Base-by-base conservation (phyloP, 2,329 filamentous ascomycete species). In the Trichoderma sp. region DNA sequence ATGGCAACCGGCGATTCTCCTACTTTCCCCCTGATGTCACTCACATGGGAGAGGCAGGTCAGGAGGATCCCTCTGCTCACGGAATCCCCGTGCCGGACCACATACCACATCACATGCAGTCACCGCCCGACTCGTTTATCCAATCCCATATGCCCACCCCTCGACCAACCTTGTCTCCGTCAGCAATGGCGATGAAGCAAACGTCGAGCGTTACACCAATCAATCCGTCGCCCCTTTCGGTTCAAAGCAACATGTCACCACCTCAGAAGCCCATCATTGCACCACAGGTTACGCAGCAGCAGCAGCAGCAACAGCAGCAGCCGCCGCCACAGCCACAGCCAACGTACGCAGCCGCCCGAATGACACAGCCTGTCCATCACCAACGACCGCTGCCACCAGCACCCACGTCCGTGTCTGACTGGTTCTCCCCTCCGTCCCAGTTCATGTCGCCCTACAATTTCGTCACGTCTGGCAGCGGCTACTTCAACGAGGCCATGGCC, bases 1-100 rank as follows among this genome's bases (percentile, higher is more conserved):
- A 78, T 9, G 80, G 78, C 47, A 85, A 86, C 7, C 81, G 86
- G 24, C 79, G 86, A 7, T 86, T 87, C 67, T 88, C 86, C 17
- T 87, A 88, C 69, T 88, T 88, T 68, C 85, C 87, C 10, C 87
- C 87, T 1, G 86, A 88, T 21, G 77, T 78, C 12, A 72, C 71
- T 34, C 74, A 78, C 19, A 68, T 72, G 14, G 72, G 72, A 15
- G 77, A 79, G 34, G 68, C 70, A 5, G 67, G 69, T 26, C 68
- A 73, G 4, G 78, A 80, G 17, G 77, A 80, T 48, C 67, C 73
- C 19, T 73, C 73, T 19, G 73, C 78, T 24, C 73, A 74, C 17
- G 72, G 73, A 7, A 68, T 71, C 7, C 69, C 71, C 34, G 70
- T 74, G n/a, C 70, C 71, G n/a, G 73, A 71, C 57, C 71, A 75